These are phyloP conservation scores for Sugiyamaella boreocaroliniensis DNA, from an alignment of 805 yeast genomes.

Conservation along the genomic window DNA sequence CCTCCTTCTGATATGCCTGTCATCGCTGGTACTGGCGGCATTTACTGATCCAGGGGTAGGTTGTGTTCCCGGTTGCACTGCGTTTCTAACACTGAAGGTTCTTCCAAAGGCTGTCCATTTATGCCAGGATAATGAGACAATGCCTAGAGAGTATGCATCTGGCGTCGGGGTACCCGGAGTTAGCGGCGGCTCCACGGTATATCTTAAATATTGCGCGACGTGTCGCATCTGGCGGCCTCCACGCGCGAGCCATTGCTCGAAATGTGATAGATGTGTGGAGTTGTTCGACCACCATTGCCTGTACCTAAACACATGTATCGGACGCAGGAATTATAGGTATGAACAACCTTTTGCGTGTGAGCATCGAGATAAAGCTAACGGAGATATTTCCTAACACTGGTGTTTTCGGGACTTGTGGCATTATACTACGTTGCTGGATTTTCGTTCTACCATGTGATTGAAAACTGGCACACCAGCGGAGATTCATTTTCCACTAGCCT, in stretches of 20 bases:
- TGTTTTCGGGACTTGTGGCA: slow-evolving; percentile 35
- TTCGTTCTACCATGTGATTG: slow-evolving; percentile 32
- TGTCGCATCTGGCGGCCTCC: slow-evolving; percentile 76
- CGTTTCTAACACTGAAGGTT: slow-evolving; percentile 8
- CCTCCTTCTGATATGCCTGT: slow-evolving; percentile 45
- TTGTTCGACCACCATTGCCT: slow-evolving; percentile 69
- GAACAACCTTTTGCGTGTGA: slow-evolving; percentile 29
- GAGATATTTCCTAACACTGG: slow-evolving; percentile 32
- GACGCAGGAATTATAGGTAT: slow-evolving; percentile 61
- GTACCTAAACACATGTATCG: slow-evolving; percentile 71
- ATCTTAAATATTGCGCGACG: slow-evolving; percentile 52
- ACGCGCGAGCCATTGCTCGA: slow-evolving; percentile 65
- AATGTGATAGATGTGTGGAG: slow-evolving; percentile 58
- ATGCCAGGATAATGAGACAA: slow-evolving; percentile 33
- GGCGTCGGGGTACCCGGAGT: slow-evolving; percentile 43
- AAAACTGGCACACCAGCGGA: slow-evolving; percentile 12
- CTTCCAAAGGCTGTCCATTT: slow-evolving; percentile 62
- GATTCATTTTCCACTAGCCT: slow-evolving; percentile 26
- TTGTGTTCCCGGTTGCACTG: not conserved
- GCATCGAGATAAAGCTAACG: not conserved
- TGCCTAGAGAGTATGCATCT: slow-evolving; percentile 56
- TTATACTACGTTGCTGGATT: slow-evolving; percentile 27
- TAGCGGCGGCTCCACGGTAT: slow-evolving; percentile 31
- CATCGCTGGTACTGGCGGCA: slow-evolving; percentile 48
- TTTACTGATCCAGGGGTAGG: slow-evolving; percentile 60